Conservation (phyloP, 345 rosid species). For the Cardiospermum halicacabum region DNA sequence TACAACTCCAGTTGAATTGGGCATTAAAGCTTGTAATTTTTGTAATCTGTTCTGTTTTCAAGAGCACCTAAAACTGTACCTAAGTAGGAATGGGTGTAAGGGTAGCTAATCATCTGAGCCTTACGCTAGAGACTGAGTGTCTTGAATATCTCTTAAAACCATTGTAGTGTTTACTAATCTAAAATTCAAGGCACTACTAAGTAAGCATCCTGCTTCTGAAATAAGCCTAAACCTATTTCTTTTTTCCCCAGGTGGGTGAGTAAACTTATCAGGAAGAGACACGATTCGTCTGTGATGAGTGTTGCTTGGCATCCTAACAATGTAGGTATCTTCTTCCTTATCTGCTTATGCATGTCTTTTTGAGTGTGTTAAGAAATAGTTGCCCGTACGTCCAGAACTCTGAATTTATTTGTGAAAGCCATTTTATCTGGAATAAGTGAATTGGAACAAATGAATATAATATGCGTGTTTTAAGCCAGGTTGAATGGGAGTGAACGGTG, state of each 20-base stretch:
- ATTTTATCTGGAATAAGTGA: background rate
- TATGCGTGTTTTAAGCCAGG: background rate
- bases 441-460: background rate
- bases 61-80: too few relatives aligned
- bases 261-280: conserved; percentile 88
- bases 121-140: too few relatives aligned
- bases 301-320: conserved; percentile 99
- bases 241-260: conserved; percentile 97
- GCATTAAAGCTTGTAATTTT: too few relatives aligned
- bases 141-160: too few relatives aligned
- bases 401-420: background rate
- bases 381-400: background rate
- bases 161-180: too few relatives aligned
- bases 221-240: too few relatives aligned
- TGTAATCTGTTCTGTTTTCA: too few relatives aligned
- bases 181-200: too few relatives aligned
- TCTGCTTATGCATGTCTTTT: background rate
- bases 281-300: conserved; percentile 86
- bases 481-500: background rate
- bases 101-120: too few relatives aligned
- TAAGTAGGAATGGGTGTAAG: too few relatives aligned
- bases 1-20: too few relatives aligned
- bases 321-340: conserved; percentile 37
- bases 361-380: background rate
- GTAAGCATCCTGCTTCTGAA: too few relatives aligned